Percentiles rank a stretch among this genome's conserved stretches.
These are phyloP conservation scores for Aspergillus terreus DNA, from an alignment of 2,329 filamentous ascomycete genomes.

Conservation along the genomic window DNA sequence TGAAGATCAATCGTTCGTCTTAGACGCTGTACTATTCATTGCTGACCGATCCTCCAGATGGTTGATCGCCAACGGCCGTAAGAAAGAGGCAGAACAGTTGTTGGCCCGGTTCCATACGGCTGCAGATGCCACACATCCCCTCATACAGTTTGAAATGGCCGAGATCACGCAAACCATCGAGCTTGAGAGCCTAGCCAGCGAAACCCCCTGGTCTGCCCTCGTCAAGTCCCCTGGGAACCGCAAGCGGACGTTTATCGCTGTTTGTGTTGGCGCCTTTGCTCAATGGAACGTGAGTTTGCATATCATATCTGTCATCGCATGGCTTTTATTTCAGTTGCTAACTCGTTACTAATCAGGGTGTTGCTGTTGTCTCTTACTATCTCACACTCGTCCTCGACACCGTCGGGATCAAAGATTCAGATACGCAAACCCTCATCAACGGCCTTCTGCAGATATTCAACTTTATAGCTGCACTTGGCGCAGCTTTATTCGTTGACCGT, in stretches of 20 bases:
- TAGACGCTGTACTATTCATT: background rate
- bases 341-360: slow-evolving; percentile 6
- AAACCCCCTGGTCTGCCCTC: slow-evolving; percentile 14
- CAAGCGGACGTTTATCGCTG: slow-evolving; percentile 23
- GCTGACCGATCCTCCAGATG: slow-evolving; percentile 10
- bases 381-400: slow-evolving; percentile 34
- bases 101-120: slow-evolving; percentile 20
- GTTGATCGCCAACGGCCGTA: slow-evolving; percentile 21
- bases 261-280: slow-evolving; percentile 17
- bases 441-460: slow-evolving; percentile 26
- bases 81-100: slow-evolving; percentile 16
- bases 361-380: slow-evolving; percentile 35
- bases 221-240: slow-evolving; percentile 19
- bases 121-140: slow-evolving; percentile 11
- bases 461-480: slow-evolving; percentile 16
- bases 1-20: background rate
- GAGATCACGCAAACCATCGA: slow-evolving; percentile 21
- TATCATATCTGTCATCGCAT: too few relatives aligned
- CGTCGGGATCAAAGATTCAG: slow-evolving; percentile 32
- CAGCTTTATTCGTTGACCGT: slow-evolving; percentile 20
- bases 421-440: slow-evolving; percentile 40
- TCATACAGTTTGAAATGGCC: slow-evolving; percentile 23
- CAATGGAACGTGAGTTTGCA: slow-evolving; percentile 19
- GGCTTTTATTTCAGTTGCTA: too few relatives aligned
- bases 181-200: slow-evolving; percentile 1